Evolutionary conservation across 2,329 filamentous ascomycete species (phyloP).

Genomic region (Rutstroemia sp.): DNA sequence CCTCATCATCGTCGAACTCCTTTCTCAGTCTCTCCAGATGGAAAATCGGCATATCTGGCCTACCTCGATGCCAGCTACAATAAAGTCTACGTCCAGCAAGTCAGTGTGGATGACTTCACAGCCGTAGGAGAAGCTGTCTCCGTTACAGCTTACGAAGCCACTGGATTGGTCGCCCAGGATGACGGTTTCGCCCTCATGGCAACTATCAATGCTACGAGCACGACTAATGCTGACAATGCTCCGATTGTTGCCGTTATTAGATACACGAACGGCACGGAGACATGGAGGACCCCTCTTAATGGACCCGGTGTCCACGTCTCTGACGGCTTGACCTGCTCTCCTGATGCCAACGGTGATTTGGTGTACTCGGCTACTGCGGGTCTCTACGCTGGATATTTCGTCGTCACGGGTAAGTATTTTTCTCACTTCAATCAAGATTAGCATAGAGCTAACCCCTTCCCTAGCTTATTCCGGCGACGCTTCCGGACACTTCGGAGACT

Average conservation of each 20-base stretch:
- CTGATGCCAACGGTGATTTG: slow-evolving; percentile 55
- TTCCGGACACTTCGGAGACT: slow-evolving; percentile 50
- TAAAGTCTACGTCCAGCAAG: slow-evolving; percentile 49
- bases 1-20: slow-evolving; percentile 56
- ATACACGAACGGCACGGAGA: slow-evolving; percentile 45
- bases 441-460: background rate
- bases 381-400: slow-evolving; percentile 55
- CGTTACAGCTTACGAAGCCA: slow-evolving; percentile 49
- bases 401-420: slow-evolving; percentile 40
- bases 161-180: slow-evolving; percentile 53
- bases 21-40: slow-evolving; percentile 54
- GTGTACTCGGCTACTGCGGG: slow-evolving; percentile 49
- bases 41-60: slow-evolving; percentile 50
- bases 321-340: slow-evolving; percentile 38
- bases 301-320: slow-evolving; percentile 44
- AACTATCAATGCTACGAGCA: slow-evolving; percentile 41
- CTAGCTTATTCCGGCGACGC: slow-evolving; percentile 43
- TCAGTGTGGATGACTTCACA: slow-evolving; percentile 47
- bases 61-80: slow-evolving; percentile 50
- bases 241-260: slow-evolving; percentile 51
- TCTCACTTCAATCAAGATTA: background rate
- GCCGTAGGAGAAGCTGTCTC: slow-evolving; percentile 45
- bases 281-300: slow-evolving; percentile 52
- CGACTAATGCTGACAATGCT: slow-evolving; percentile 39
- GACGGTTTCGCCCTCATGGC: slow-evolving; percentile 57